Percentiles rank a stretch among this genome's conserved stretches.
These are phyloP conservation scores for Pseudodiploospora longispora DNA, from an alignment of 2,329 filamentous ascomycete genomes.

Conservation along the genomic window DNA sequence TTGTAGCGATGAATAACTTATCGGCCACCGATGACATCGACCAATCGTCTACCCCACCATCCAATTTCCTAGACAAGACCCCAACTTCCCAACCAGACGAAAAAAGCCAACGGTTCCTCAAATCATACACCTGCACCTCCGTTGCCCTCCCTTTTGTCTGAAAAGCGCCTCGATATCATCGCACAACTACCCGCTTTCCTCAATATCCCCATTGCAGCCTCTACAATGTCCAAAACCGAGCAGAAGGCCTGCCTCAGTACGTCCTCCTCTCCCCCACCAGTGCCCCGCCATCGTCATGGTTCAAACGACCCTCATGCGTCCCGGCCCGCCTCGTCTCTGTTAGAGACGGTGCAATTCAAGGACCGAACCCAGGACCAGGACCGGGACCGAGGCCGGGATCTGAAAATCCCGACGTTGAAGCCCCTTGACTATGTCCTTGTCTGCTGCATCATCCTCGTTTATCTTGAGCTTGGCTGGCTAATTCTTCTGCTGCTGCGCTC, in stretches of 20 bases:
- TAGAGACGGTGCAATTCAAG: slow-evolving; percentile 8
- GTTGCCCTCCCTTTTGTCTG: slow-evolving; percentile 7
- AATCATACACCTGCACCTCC: slow-evolving; percentile 20
- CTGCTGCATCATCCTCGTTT: slow-evolving; percentile 44
- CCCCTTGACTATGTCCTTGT: slow-evolving; percentile 34
- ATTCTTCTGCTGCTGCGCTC: slow-evolving; percentile 45
- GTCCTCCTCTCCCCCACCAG: slow-evolving; percentile 30
- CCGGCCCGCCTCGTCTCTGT: no score
- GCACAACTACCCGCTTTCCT: not conserved
- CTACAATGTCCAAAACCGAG: slow-evolving; percentile 45
- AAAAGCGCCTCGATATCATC: not conserved
- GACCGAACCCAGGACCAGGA: not conserved
- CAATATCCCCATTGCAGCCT: slow-evolving; percentile 4
- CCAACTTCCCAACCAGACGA: slow-evolving; percentile 1
- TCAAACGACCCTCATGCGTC: not conserved
- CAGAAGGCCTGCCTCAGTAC: slow-evolving; percentile 57
- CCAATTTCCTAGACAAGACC: slow-evolving; percentile 2
- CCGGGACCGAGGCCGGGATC: not conserved
- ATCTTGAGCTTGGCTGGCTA: slow-evolving; percentile 52
- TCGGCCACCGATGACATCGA: slow-evolving; percentile 6
- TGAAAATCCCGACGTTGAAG: slow-evolving; percentile 5
- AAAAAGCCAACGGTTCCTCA: slow-evolving; percentile 13
- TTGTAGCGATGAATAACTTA: not conserved
- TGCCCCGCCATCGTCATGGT: slow-evolving; percentile 14
- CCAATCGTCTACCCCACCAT: slow-evolving; percentile 10